phyloP scores from a whole-genome alignment of 139 green algal species.

The Chlorella sp. region DNA sequence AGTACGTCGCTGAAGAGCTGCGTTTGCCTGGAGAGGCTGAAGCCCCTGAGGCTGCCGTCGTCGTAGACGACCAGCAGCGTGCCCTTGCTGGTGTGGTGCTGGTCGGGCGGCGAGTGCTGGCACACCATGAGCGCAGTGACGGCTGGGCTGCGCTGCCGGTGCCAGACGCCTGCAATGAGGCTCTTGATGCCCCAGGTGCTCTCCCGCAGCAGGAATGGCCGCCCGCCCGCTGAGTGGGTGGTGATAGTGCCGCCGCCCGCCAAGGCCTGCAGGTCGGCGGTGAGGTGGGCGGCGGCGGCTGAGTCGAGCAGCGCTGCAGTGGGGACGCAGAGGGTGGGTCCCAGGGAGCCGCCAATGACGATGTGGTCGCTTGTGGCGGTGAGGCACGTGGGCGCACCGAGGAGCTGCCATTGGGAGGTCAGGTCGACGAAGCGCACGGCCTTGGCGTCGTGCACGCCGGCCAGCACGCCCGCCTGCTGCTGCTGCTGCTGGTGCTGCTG shows the following conservation, averaged over 20 bases:
- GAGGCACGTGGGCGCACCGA: constrained; percentile 31
- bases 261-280: not conserved
- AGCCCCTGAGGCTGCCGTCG: constrained; percentile 26
- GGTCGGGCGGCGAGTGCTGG: too few relatives aligned
- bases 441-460: not conserved
- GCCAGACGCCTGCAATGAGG: constrained; percentile 30
- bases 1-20: constrained; percentile 20
- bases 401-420: constrained; percentile 8
- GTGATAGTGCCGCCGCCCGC: not conserved
- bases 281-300: not conserved
- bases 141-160: constrained; percentile 14
- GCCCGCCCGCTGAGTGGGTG: not conserved
- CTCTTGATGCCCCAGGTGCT: constrained; percentile 30
- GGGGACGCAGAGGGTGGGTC: constrained; percentile 21
- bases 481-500: constrained; percentile 14
- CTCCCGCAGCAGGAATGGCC: constrained; percentile 20
- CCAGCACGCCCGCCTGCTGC: not conserved
- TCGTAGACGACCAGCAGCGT: constrained; percentile 35
- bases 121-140: constrained; percentile 10
- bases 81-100: not conserved
- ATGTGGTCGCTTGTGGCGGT: constrained; percentile 13
- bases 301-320: constrained; percentile 1
- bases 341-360: constrained; percentile 22
- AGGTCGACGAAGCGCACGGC: constrained; percentile 17
- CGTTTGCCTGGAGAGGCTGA: constrained; percentile 8